phyloP scores from a whole-genome alignment of 345 rosid species.

The Aquilaria sinensis region DNA sequence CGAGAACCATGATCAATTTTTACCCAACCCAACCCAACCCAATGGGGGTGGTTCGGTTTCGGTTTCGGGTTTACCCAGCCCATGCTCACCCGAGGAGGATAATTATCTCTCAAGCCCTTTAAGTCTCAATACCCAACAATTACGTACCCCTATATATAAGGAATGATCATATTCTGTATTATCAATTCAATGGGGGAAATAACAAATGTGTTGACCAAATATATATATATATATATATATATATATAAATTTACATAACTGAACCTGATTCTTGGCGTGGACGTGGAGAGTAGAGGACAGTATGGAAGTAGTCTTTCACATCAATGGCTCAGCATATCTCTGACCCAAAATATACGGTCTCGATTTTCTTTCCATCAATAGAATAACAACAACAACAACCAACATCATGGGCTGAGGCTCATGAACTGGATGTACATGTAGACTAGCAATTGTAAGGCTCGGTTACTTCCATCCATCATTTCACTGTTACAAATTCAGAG shows the following conservation, averaged over 20 bases:
- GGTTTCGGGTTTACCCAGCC: no score
- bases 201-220: background rate
- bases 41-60: no score
- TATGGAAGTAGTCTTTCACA: constrained; percentile 14
- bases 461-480: background rate
- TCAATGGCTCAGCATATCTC: constrained; percentile 25
- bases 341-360: constrained; percentile 20
- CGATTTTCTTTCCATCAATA: constrained; percentile 25
- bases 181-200: constrained; percentile 7
- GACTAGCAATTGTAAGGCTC: no score
- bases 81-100: no score
- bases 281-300: background rate
- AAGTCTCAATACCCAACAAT: background rate
- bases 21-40: no score
- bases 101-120: no score
- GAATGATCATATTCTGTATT: constrained; percentile 15
- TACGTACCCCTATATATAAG: background rate
- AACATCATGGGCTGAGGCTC: background rate
- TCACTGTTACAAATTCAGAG: background rate
- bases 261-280: constrained; percentile 23
- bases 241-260: no score
- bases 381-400: constrained; percentile 17
- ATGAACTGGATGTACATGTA: no score
- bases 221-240: background rate
- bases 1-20: no score